These are phyloP conservation scores for Austroboletus eburneus DNA, from an alignment of 768 basidiomycete genomes.

Conservation along the genomic window DNA sequence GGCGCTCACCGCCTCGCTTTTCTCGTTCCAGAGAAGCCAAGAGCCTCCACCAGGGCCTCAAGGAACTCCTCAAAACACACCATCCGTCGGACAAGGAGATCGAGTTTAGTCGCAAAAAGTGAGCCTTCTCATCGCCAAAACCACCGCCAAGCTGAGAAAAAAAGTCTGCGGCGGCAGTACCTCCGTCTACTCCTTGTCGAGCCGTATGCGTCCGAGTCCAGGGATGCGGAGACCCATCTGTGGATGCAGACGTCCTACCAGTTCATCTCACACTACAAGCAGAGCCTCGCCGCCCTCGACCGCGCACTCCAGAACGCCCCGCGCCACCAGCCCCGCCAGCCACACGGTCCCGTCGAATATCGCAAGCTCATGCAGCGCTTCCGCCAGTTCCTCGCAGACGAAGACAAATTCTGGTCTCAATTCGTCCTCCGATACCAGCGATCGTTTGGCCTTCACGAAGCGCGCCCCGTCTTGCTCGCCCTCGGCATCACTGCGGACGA, in stretches of 20 bases:
- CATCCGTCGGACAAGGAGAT: slow-evolving; percentile 84
- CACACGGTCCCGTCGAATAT: slow-evolving; percentile 69
- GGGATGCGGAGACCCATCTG: slow-evolving; percentile 76
- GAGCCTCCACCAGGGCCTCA: slow-evolving; percentile 65
- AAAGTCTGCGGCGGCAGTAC: slow-evolving; percentile 67
- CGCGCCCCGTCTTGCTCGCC: slow-evolving; percentile 48
- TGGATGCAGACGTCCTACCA: slow-evolving; percentile 93
- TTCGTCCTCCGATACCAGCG: slow-evolving; percentile 73
- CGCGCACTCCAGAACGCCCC: slow-evolving; percentile 43
- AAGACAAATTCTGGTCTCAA: slow-evolving; percentile 89
- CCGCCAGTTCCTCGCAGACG: slow-evolving; percentile 81
- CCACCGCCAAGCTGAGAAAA: neutral
- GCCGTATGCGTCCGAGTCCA: slow-evolving; percentile 67
- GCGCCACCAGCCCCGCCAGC: slow-evolving; percentile 34
- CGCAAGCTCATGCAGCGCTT: slow-evolving; percentile 87
- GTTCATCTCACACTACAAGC: slow-evolving; percentile 80
- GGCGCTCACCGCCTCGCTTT: slow-evolving; percentile 1
- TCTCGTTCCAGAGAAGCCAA: slow-evolving; percentile 65
- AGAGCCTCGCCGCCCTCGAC: slow-evolving; percentile 65
- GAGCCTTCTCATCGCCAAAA: slow-evolving; percentile 27
- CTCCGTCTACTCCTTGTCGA: slow-evolving; percentile 64
- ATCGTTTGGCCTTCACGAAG: slow-evolving; percentile 66
- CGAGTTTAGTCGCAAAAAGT: slow-evolving; percentile 86
- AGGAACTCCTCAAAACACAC: slow-evolving; percentile 66
- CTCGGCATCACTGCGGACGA: slow-evolving; percentile 54